Evolutionary conservation across 2,329 filamentous ascomycete genomes (phyloP), one percentile per base, ranked within the genome.

Genomic region (Fusarium sp.): DNA sequence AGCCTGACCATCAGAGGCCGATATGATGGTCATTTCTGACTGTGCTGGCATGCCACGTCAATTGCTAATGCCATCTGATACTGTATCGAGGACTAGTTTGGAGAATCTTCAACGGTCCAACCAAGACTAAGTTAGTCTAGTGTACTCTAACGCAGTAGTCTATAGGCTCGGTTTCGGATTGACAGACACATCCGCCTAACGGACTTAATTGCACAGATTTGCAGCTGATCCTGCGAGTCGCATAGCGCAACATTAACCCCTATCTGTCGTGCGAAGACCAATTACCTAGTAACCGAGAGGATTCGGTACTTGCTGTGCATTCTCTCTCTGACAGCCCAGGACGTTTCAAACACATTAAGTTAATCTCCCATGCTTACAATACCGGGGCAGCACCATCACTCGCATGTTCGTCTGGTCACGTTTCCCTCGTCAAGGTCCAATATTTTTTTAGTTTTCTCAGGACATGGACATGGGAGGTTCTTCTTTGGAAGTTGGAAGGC

Each of bases 351-450:
- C 51, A 63, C 63, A 64, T 65, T 67, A 52, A 61, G 71, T 70
- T 70, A 73, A 73, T 73, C 61, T 72, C 67, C 17, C 52, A 57
- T 15, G 60, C 48, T 48, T 55, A 65, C 60, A 57, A 40, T 48
- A 56, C 57, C 39, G 60, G 70, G 57, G 46, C 47, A 62, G 71
- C 70, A 65, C 59, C 64, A 72, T 73, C 52, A 65, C 70, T 73
- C 68, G 72, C 72, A 74, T 74, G 63, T 64, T 32, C 43, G 20
- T 60, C 45, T 50, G 59, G 72, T 74, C 72, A 74, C 72, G 72
- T 74, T 74, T 74, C 56, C 62, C 35, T 33, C 11, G 19, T 30
- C 30, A 41, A 68, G 47, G 37, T 63, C 53, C 62, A 50, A 22
- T 19, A 19, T 33, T 33, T 40, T 39, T 44, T 52, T 26, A 47